Evolutionary conservation across 176 grass and related monocot genomes (phyloP), one percentile per base, ranked within the genome.

Genomic region (Urochloa ruziziensis): DNA sequence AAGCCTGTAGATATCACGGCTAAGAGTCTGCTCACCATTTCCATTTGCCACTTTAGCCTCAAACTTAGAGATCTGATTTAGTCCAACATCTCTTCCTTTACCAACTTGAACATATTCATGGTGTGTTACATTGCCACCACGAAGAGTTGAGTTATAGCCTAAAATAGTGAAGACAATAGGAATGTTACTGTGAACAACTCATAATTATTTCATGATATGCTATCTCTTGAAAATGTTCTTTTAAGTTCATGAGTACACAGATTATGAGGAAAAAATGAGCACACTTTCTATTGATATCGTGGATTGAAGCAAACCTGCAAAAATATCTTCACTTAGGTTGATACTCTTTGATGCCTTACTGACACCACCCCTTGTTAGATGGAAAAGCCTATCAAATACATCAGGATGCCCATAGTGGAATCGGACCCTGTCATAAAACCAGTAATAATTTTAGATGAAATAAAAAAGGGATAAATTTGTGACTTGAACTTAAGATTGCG

Each of bases 321-420:
- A 97, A 70, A 97, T 92, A 73, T 97, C 95, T 90, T 97, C 95
- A 64, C 95, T 97, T 64, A 97, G 87, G 85, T 97, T 90, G 88
- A 97, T 92, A 66, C 87, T 97, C 83, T 83, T 92, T 81, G 95
- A 97, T 85, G 95, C 95, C 91, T 97, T 97, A 85, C 95, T 92
- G 70, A 97, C 83, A 70, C 95, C 95, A 79, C 95, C 95, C 87
- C 92, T 92, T 77, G 92, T 91, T 67, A 97, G 78, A 91, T 97
- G 95, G 69, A 97, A 97, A 91, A 97, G 62, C 74, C 95, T 92
- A 81, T 97, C 95, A 68, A 97, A 97, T 82, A 97, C 86, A 88
- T 97, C 95, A 43, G 92, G 95, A 92, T 97, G 92, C 10, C 95
- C 95, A 86, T 97, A 97, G 90, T 97, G 95, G 86, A 97, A 97